phyloP scores from a whole-genome alignment of 805 yeast genomes.

The Teunomyces lycoperdinae region DNA sequence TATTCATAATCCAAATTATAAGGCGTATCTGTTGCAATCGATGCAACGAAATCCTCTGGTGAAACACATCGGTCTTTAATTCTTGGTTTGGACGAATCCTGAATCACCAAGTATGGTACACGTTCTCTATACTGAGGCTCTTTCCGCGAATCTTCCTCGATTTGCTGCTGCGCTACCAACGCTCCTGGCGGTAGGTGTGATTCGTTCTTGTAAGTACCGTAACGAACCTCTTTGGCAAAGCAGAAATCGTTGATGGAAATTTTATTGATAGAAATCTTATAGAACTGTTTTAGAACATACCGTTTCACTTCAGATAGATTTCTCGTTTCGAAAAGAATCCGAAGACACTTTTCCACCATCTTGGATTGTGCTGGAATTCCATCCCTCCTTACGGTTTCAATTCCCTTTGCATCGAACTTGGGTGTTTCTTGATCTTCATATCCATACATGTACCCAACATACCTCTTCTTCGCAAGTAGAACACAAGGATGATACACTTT shows the following conservation, averaged over 20 bases:
- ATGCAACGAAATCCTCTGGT: slow-evolving; percentile 67
- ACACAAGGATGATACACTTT: slow-evolving; percentile 89
- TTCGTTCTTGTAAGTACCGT: slow-evolving; percentile 78
- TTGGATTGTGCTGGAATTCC: slow-evolving; percentile 92
- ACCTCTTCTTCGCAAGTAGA: slow-evolving; percentile 80
- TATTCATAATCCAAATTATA: slow-evolving; percentile 73
- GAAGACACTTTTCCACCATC: slow-evolving; percentile 67
- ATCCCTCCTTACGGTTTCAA: slow-evolving; percentile 91
- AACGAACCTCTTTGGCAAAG: slow-evolving; percentile 84
- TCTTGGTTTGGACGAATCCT: slow-evolving; percentile 51
- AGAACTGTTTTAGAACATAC: slow-evolving; percentile 65
- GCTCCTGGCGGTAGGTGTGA: slow-evolving; percentile 90
- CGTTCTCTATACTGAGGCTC: slow-evolving; percentile 89
- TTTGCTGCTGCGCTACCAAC: slow-evolving; percentile 60
- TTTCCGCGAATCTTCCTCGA: slow-evolving; percentile 62
- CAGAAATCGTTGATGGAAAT: slow-evolving; percentile 80
- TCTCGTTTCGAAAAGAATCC: slow-evolving; percentile 65
- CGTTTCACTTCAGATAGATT: slow-evolving; percentile 69
- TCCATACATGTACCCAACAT: slow-evolving; percentile 84
- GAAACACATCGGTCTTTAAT: slow-evolving; percentile 76
- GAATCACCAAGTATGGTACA: slow-evolving; percentile 79
- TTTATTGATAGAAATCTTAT: slow-evolving; percentile 58
- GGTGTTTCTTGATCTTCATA: slow-evolving; percentile 52
- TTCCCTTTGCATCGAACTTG: slow-evolving; percentile 91
- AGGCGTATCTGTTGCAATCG: slow-evolving; percentile 26